These are phyloP conservation scores for Cerioporus squamosus DNA, from an alignment of 1,284 basidiomycete species.

Conservation along the genomic window DNA sequence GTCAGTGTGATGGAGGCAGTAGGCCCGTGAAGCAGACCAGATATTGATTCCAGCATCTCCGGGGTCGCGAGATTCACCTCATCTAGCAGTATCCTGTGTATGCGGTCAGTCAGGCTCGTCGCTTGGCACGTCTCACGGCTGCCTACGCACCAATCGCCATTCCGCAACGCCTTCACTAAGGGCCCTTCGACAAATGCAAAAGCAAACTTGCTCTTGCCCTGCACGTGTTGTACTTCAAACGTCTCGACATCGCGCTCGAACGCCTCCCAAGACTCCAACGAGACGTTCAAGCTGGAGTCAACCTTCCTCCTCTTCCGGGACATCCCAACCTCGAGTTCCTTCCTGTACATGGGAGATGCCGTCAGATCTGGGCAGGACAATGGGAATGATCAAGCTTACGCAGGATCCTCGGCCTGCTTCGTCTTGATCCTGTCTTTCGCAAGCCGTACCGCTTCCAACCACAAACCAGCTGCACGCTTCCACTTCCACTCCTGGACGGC, in stretches of 20 bases:
- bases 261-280: slow-evolving; percentile 68
- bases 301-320: slow-evolving; percentile 82
- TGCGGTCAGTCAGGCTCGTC: background rate
- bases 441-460: slow-evolving; percentile 79
- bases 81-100: slow-evolving; percentile 88
- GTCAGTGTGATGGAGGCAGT: slow-evolving; percentile 91
- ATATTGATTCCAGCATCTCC: slow-evolving; percentile 94
- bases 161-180: slow-evolving; percentile 87
- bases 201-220: slow-evolving; percentile 85
- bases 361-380: slow-evolving; percentile 13
- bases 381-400: slow-evolving; percentile 41
- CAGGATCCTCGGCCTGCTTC: slow-evolving; percentile 44
- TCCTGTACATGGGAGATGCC: slow-evolving; percentile 23
- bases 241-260: slow-evolving; percentile 77
- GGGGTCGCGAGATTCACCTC: slow-evolving; percentile 96
- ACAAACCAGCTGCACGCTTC: slow-evolving; percentile 84
- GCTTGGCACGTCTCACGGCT: background rate
- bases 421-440: slow-evolving; percentile 66
- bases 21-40: slow-evolving; percentile 85
- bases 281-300: slow-evolving; percentile 49
- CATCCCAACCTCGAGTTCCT: slow-evolving; percentile 35
- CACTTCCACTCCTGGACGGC: slow-evolving; percentile 86
- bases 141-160: slow-evolving; percentile 84
- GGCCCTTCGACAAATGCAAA: slow-evolving; percentile 98
- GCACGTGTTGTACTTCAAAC: slow-evolving; percentile 88